Base-by-base conservation (phyloP, 1,139 yeast species). In the Spathaspora jeffriesii region DNA sequence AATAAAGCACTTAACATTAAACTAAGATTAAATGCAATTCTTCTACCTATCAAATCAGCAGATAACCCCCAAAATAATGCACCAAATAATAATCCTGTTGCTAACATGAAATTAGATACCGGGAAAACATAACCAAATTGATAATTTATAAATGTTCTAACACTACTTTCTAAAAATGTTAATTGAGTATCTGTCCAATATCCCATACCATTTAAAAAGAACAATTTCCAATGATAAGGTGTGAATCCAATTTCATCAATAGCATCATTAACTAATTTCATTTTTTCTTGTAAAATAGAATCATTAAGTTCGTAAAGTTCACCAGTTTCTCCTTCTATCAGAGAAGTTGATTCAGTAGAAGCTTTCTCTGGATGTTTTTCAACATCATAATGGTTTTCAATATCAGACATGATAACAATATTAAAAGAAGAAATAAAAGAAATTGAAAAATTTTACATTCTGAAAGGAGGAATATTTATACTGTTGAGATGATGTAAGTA, bases 111-210 rank as follows among this genome's bases (percentile, higher is more conserved):
- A 42, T 64, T 64, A 20, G 64, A 52, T 6, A 67, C 63, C 1
- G 77, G 72, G 50, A 62, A 71, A 15, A 45, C 46, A 46, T 65
- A 63, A 22, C 69, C 69, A 56, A 71, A 71, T 53, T 71, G 82
- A 56, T 66, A 71, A 57, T 71, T 77, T 55, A 68, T 65, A 55
- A 65, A 68, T 7, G 67, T 60, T 49, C 75, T 60, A 10, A 71
- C 76, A 36, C 62, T 59, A 47, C 71, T 61, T 52, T 72, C 77
- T 39, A 70, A 55, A 59, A 71, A 67, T 36, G 75, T 74, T 53
- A 82, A 66, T 57, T 81, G 82, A 13, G 87, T 81, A 58, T 83
- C 88, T 25, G 80, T 82, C 5, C 84, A 79, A 55, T 83, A 82
- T 21, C 88, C 88, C 74, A 81, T 75, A 13, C 88, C 88, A 50